Conservation (phyloP, 192 early-diverging fungal genomes). For the Funneliformis mosseae region DNA sequence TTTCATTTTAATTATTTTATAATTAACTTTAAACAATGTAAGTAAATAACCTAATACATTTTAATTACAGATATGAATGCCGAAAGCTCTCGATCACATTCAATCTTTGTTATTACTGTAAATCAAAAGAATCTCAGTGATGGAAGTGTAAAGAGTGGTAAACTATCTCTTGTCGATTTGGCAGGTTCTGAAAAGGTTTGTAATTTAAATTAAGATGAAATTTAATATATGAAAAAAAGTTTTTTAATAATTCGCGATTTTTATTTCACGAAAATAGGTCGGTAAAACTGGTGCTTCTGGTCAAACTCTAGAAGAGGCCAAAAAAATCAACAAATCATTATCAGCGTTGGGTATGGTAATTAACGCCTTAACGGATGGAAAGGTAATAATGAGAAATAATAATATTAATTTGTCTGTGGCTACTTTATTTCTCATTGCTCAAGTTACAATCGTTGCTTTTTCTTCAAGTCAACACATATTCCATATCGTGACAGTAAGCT, state of each 20-base stretch:
- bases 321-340: slow-evolving; percentile 99
- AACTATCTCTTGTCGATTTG: slow-evolving; percentile 95
- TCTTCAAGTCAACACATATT: slow-evolving; percentile 83
- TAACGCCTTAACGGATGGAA: slow-evolving; percentile 97
- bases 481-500: slow-evolving; percentile 99
- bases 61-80: slow-evolving; percentile 89
- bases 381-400: slow-evolving; percentile 53
- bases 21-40: neutral
- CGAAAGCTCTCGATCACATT: slow-evolving; percentile 96
- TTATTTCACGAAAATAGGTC: slow-evolving; percentile 38
- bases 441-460: neutral
- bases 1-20: neutral
- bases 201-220: neutral
- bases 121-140: slow-evolving; percentile 90
- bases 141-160: slow-evolving; percentile 89
- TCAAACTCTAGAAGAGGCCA: slow-evolving; percentile 98
- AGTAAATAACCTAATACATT: slow-evolving; percentile 9
- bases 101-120: slow-evolving; percentile 97
- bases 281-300: slow-evolving; percentile 98
- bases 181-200: slow-evolving; percentile 96
- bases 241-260: neutral
- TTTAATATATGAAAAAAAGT: neutral
- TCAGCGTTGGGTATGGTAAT: slow-evolving; percentile 99
- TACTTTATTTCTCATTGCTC: neutral
- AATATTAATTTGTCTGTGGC: neutral